These are phyloP conservation scores for Agrocybe chaxingu DNA, from an alignment of 768 basidiomycete genomes.

Conservation along the genomic window DNA sequence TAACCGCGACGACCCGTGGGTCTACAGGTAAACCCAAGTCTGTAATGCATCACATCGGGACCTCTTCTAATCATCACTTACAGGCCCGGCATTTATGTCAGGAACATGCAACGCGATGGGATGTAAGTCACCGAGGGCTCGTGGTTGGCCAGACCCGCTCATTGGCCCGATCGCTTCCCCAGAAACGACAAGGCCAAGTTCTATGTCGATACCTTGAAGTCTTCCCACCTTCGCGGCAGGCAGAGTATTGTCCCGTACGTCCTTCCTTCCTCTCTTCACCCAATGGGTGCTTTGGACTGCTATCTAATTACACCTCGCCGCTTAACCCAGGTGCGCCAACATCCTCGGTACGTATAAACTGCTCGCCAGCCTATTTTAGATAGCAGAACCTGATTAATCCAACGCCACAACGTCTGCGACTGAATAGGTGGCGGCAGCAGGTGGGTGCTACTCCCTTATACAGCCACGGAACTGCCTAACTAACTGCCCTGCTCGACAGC, in stretches of 20 bases:
- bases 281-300: not conserved
- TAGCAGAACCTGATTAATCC: not conserved
- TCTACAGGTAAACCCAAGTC: constrained; percentile 43
- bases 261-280: no score
- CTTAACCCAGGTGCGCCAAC: constrained; percentile 55
- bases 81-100: constrained; percentile 66
- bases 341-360: constrained; percentile 41
- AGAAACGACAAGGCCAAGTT: constrained; percentile 77
- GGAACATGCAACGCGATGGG: constrained; percentile 70
- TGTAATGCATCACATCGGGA: not conserved
- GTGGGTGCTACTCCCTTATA: constrained; percentile 25
- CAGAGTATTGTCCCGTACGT: constrained; percentile 66
- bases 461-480: not conserved
- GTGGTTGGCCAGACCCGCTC: not conserved
- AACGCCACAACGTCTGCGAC: not conserved
- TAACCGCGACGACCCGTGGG: constrained; percentile 74
- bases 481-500: constrained; percentile 25
- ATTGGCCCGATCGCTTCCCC: no score
- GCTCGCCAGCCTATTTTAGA: not conserved
- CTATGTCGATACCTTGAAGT: constrained; percentile 59
- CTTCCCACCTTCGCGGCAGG: constrained; percentile 57
- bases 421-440: constrained; percentile 51
- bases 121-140: constrained; percentile 36
- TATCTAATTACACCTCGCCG: not conserved
- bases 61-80: not conserved